These are phyloP conservation scores for Ascochyta fabae DNA, from an alignment of 2,329 filamentous ascomycete genomes.

Conservation along the genomic window DNA sequence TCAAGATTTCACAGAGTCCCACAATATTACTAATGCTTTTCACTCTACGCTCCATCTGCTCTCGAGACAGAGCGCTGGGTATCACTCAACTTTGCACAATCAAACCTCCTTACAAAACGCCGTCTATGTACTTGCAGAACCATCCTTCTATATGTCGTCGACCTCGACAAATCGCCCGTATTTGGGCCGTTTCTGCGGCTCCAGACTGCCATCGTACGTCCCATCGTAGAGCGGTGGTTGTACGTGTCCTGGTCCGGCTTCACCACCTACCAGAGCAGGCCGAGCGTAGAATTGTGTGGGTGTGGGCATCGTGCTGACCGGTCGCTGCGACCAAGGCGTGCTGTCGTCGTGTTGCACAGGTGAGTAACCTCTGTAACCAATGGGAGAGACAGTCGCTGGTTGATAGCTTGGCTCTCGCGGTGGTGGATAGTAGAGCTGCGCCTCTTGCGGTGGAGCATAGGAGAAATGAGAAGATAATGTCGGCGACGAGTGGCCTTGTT, in stretches of 20 bases:
- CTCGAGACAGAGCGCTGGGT: constrained; percentile 9
- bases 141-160: constrained; percentile 8
- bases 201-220: not conserved
- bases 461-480: constrained; percentile 22
- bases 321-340: constrained; percentile 11
- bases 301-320: constrained; percentile 24
- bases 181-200: constrained; percentile 7
- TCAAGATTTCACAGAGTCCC: constrained; percentile 17
- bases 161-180: constrained; percentile 16
- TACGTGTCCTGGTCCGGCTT: not conserved
- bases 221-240: not conserved
- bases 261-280: constrained; percentile 18
- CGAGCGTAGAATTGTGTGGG: constrained; percentile 47
- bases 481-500: constrained; percentile 34
- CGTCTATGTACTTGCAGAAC: not conserved
- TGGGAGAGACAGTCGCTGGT: constrained; percentile 20
- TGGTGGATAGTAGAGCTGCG: constrained; percentile 40
- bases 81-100: constrained; percentile 6
- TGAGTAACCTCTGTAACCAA: constrained; percentile 23
- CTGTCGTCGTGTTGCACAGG: constrained; percentile 28
- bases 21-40: constrained; percentile 17
- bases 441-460: constrained; percentile 21
- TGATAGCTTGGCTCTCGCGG: constrained; percentile 27
- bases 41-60: not conserved
- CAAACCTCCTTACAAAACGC: not conserved